Base-by-base conservation (phyloP, 345 rosid genomes). In the Lumnitzera littorea region DNA sequence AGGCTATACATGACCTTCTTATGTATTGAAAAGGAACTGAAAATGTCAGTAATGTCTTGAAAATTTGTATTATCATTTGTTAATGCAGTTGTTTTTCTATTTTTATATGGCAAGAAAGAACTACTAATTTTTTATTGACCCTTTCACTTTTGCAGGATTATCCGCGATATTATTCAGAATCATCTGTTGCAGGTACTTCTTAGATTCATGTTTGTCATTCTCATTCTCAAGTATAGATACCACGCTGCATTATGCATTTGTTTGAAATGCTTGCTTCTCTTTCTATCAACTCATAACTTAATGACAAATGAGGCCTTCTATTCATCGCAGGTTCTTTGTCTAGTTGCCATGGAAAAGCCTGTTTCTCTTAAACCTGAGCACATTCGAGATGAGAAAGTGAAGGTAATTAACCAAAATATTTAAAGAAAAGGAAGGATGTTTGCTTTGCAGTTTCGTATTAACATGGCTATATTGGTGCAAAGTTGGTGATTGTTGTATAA, bases 311-410 rank as follows among this genome's bases (percentile, higher is more conserved):
- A 25, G 50, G 48, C 15, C 47, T 67, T 74, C 49, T 48, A 51
- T 50, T 60, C 72, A 62, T 24, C 70, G 53, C 82, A 91, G 97
- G 83, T 95, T 75, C 84, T 95, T 61, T 95, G 91, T 74, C 92
- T 95, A 50, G 84, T 95, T 52, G 96, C 91, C 25, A 94, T 94
- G 99, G 97, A 94, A 80, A 94, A 94, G 80, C 99, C 99, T 0
- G 58, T 94, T 63, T 94, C 97, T 67, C 91, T 94, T 63, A 94
- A 86, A 65, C 99, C 99, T 15, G 99, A 94, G 85, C 89, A 87
- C 77, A 91, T 95, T 49, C 91, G 97, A 3, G 97, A 95, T 75
- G 97, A 88, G 81, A 95, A 95, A 88, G 99, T 95, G 79, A 95
- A 95, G 99, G 99, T 66, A 51, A 60, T 54, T 24, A 63, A 49